Evolutionary conservation across 2,329 filamentous ascomycete species (phyloP), one percentile per base, ranked within the genome.

Genomic region (Westerdykella sp.): DNA sequence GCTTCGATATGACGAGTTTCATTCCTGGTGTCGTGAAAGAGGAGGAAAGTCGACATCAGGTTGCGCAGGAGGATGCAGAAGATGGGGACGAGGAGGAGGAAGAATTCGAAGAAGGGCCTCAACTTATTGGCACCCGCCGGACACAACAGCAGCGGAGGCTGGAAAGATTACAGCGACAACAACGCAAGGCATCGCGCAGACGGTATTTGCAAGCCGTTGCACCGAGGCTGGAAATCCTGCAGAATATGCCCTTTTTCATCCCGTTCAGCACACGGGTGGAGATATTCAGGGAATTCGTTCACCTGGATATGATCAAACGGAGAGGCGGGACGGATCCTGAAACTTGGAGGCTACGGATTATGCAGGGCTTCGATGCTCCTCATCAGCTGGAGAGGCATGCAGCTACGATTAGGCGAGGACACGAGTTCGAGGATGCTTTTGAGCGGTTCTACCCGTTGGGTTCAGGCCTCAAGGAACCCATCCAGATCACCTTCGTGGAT

Each of bases 211-310:
- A 90, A 38, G 78, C 84, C 12, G 81, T 95, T 47, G 87, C 85
- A 0, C 91, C 93, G 1, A 84, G 91, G 53, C 73, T 96, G 9
- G 90, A 96, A 59, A 86, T 98, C 5, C 69, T 98, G 40, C 84
- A 93, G 53, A 94, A 97, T 58, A 94, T 98, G 83, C 93, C 93
- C 0, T 98, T 97, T 63, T 86, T 91, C 53, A 93, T 98, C 36
- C 93, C 91, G 0, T 98, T 98, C 56, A 81, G 87, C 31, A 93
- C 87, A 0, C 77, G 93, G 37, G 93, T 98, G 4, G 81, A 89
- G 61, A 91, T 97, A 18, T 97, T 98, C 66, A 81, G 90, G 23
- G 82, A 95, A 59, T 97, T 97, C 56, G 86, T 97, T n/a, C 70
- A 79, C 23, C 73, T 90, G 4, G 93, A 98, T 66, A 88, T 93